Evolutionary conservation across 768 basidiomycete genomes (phyloP), one percentile per base, ranked within the genome.

Genomic region (Leccinum barrowsii): DNA sequence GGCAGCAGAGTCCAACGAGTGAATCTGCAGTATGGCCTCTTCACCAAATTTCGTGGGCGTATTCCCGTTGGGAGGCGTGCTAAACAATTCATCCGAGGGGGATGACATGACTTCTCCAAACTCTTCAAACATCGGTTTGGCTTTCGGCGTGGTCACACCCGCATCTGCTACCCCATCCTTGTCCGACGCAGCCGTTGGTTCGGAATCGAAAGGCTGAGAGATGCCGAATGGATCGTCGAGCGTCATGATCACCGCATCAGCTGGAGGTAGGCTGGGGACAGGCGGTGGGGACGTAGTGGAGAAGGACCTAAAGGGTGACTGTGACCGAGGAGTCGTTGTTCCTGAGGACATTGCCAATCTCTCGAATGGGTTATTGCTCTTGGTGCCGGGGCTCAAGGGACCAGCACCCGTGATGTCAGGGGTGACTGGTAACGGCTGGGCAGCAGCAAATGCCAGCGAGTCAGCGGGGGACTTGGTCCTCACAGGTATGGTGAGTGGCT

Each of bases 331-430:
- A 32, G 74, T 73, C 3, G 68, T 64, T 32, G 72, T 61, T 50
- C 75, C 79, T 24, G 76, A 73, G 37, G 78, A 71, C 76, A 80
- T 78, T 2, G 78, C 77, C 30, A 94, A 71, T 49, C 87, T 78
- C 59, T 92, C 94, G 67, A 98, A 98, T 4, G 94, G 95, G 70
- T 98, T 98, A 67, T 89, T 96, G 66, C 90, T 94, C 77, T 90
- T 90, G 56, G 74, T 70, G 48, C 72, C 70, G 5, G 76, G 73
- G 22, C 84, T 80, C 37, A 75, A 65, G 6, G 85, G 82, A 32
- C 48, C 50, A 50, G 62, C 57, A 44, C 79, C 83, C 1, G 79
- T 77, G 7, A 80, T 63, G 46, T 87, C 84, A 40, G 93, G 92
- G 0, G 90, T 85, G 21, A 75, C 67, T 7, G 92, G 92, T 24